These are phyloP conservation scores for Dendrothele bispora DNA, from an alignment of 768 basidiomycete genomes.

Conservation along the genomic window DNA sequence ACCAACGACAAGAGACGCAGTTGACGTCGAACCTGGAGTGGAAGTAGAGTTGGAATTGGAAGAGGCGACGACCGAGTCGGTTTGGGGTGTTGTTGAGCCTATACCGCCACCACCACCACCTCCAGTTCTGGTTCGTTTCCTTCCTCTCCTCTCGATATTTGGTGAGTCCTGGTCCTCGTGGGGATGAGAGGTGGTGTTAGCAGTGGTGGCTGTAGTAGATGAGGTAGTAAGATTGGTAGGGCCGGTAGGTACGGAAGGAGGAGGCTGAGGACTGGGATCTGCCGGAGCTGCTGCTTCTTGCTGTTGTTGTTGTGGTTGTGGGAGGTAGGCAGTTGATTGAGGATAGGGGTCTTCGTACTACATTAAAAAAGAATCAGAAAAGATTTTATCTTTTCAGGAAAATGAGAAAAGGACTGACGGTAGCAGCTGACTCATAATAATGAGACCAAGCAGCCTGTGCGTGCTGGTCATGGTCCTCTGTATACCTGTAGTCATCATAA, in stretches of 20 bases:
- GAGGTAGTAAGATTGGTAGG: constrained; percentile 9
- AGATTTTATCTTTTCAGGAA: background rate
- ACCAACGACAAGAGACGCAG: constrained; percentile 65
- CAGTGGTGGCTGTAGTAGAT: no score
- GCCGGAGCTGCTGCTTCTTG: constrained; percentile 34
- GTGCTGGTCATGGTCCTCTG: constrained; percentile 57
- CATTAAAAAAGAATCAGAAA: constrained; percentile 9
- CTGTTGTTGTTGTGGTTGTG: constrained; percentile 45
- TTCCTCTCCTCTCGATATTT: no score
- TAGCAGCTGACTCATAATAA: constrained; percentile 54
- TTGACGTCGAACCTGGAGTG: constrained; percentile 54
- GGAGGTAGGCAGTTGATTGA: constrained; percentile 47
- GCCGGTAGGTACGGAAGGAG: constrained; percentile 17
- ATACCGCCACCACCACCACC: no score
- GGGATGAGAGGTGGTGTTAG: no score
- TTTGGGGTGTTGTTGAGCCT: no score
- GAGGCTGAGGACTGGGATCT: constrained; percentile 29
- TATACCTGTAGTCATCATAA: constrained; percentile 60
- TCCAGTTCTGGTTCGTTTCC: constrained; percentile 36
- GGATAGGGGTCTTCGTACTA: constrained; percentile 62
- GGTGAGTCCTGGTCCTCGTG: no score
- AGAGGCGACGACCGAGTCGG: constrained; percentile 52
- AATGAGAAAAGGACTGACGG: constrained; percentile 32
- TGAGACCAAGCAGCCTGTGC: background rate
- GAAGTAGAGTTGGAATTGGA: constrained; percentile 10